Evolutionary conservation across 2,329 filamentous ascomycete species (phyloP), one percentile per base, ranked within the genome.

Genomic region (Monilinia fructigena): DNA sequence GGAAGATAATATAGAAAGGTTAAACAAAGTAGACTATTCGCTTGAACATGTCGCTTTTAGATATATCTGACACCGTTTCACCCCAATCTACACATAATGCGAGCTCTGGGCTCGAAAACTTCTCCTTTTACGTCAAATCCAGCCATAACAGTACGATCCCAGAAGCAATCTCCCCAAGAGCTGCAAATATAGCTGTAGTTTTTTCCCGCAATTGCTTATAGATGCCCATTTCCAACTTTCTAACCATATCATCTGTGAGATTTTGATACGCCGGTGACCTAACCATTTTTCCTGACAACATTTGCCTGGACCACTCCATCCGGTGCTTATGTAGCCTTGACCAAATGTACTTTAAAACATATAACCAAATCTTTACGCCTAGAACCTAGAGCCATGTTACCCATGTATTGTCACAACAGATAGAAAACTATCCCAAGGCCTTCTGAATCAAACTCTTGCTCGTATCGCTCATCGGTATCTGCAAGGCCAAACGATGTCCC

Each of bases 401-500:
- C 14, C 38, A 48, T n/a, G 2, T 20, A 23, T 50, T 68, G 65
- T 72, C 4, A 6, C 66, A 42, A 54, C 4, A 31, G 20, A 63
- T 28, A 1, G 6, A 10, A 60, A 54, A 76, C 26, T 71, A 79
- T n/a, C 71, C 78, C 69, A 92, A 75, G 20, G 89, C 89, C 77
- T 84, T 89, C 63, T 79, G 81, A 68, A 92, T 84, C 77, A 93
- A 77, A 68, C 77, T 79, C 77, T 81, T 84, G 64, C 85, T 87
- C 70, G 85, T 79, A 26, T 87, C 87, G 64, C 85, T 87, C 78
- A 91, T 82, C 20, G 85, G 78, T 78, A 92, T 87, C 69, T 79
- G 77, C 71, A 91, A 74, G n/a, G 89, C 90, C 76, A 92, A 76
- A 71, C 84, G 81, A 69, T 83, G 80, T 0, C 89, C 89, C 67